Evolutionary conservation across 768 basidiomycete genomes (phyloP).

Genomic region (Lactarius evosmus): DNA sequence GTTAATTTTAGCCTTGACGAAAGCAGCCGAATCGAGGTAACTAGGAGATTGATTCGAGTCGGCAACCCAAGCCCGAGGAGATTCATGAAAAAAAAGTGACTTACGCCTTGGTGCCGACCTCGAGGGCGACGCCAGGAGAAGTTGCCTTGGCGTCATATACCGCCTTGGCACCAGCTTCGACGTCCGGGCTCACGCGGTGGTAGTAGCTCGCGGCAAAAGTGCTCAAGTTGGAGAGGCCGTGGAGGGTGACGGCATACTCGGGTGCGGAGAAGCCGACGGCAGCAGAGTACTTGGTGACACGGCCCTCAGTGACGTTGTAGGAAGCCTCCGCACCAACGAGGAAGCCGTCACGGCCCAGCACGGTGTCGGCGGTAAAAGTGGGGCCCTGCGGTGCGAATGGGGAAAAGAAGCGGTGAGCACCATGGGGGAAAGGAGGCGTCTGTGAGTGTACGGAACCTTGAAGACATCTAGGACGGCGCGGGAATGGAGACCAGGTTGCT

Average conservation of each 20-base stretch:
- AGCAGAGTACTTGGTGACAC: slow-evolving; percentile 86
- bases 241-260: slow-evolving; percentile 91
- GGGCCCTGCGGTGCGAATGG: slow-evolving; percentile 64
- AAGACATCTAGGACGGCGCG: slow-evolving; percentile 88
- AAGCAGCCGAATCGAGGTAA: slow-evolving; percentile 83
- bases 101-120: slow-evolving; percentile 94
- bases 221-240: slow-evolving; percentile 92
- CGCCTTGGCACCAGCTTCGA: slow-evolving; percentile 95
- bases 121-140: slow-evolving; percentile 79
- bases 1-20: slow-evolving; percentile 99
- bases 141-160: slow-evolving; percentile 93
- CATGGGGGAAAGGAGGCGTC: background rate
- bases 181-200: slow-evolving; percentile 88
- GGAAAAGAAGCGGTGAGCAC: background rate
- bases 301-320: slow-evolving; percentile 94
- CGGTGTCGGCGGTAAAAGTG: slow-evolving; percentile 94
- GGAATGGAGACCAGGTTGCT: slow-evolving; percentile 93
- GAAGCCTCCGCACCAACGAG: slow-evolving; percentile 93
- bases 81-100: slow-evolving; percentile 39
- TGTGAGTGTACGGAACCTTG: slow-evolving; percentile 65
- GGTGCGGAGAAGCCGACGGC: slow-evolving; percentile 95
- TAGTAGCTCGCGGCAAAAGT: slow-evolving; percentile 96
- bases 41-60: slow-evolving; percentile 35
- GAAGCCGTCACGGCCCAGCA: slow-evolving; percentile 95
- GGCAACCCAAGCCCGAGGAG: background rate